Evolutionary conservation across 441 rosid genomes (phyloP).

Genomic region (Adansonia madagascariensis): DNA sequence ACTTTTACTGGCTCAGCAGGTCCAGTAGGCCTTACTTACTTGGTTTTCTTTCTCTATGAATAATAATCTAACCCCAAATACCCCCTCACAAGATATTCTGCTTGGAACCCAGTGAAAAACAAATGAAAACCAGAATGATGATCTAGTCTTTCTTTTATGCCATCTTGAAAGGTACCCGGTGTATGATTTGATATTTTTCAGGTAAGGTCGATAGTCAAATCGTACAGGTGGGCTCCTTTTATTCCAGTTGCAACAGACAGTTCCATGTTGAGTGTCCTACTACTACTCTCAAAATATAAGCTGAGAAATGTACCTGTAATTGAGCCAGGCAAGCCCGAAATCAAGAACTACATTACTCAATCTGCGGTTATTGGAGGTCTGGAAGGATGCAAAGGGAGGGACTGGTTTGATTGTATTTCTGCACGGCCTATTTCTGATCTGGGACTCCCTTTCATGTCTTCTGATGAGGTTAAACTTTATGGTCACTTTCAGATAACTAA

Average conservation of each 20-base stretch:
- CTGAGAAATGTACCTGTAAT: slow-evolving; percentile 79
- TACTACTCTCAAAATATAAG: slow-evolving; percentile 83
- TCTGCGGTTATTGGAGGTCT: slow-evolving; percentile 81
- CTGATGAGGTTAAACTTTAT: slow-evolving; percentile 49
- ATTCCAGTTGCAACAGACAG: slow-evolving; percentile 71
- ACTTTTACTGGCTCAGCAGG: background rate
- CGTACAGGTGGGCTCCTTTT: slow-evolving; percentile 82
- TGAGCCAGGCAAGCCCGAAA: slow-evolving; percentile 63
- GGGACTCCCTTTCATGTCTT: slow-evolving; percentile 83
- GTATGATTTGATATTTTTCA: slow-evolving; percentile 32
- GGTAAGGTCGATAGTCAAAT: slow-evolving; percentile 75
- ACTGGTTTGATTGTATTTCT: slow-evolving; percentile 84
- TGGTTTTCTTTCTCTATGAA: slow-evolving; percentile 7
- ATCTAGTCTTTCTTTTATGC: slow-evolving; percentile 1
- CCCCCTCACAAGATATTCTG: background rate
- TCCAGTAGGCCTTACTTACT: background rate
- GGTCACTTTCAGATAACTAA: background rate
- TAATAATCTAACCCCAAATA: background rate
- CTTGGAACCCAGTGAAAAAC: background rate
- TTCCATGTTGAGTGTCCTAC: slow-evolving; percentile 81
- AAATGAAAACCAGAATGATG: slow-evolving; percentile 6
- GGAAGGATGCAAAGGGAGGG: slow-evolving; percentile 82
- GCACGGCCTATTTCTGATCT: slow-evolving; percentile 61
- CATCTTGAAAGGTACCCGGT: slow-evolving; percentile 7
- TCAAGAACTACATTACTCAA: slow-evolving; percentile 85